Base-by-base conservation (phyloP, 345 rosid species). In the Populus ilicifolia region DNA sequence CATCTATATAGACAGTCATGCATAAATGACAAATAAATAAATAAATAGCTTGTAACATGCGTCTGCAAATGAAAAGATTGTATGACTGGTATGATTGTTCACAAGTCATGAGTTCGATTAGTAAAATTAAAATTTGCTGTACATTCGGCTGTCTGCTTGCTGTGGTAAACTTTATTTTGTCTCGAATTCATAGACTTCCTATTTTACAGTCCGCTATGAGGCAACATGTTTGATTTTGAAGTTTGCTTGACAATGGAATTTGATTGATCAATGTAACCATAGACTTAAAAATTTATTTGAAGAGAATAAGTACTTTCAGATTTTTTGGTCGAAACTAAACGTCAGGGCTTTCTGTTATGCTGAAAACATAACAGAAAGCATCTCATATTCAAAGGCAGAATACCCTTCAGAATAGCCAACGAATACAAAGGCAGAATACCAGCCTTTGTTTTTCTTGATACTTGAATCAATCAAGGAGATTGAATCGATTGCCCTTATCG, bases 401-500 rank as follows among this genome's bases (percentile, higher is more conserved):
- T n/a, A n/a, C 69, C 76, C 81, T 79, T 79, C 79, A 70, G 63
- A 56, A 56, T 82, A 72, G 71, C 75, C 75, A 25, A 64, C n/a
- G 6, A 12, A 33, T 52, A 56, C 72, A 29, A 70, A 83, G 69
- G 73, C 70, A 79, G 79, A 73, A 33, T 71, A 63, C 73, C 77
- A 67, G 21, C 82, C 78, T 82, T 67, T 65, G 81, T 80, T 77
- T 54, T 67, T 63, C 62, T 68, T 76, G 72, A 71, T 62, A 75
- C 50, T 74, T 67, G 75, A 74, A 77, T 74, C 82, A 77, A 75
- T 75, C 79, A 64, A 71, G 72, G 79, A 81, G 78, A 73, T 69
- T 35, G 76, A 67, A 27, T 64, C 29, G 81, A 81, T 69, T 29
- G 71, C 77, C 8, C 69, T 88, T 84, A 87, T 77, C 86, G 78